Conservation (phyloP, 2,329 filamentous ascomycete genomes). For the Fusarium piperis region DNA sequence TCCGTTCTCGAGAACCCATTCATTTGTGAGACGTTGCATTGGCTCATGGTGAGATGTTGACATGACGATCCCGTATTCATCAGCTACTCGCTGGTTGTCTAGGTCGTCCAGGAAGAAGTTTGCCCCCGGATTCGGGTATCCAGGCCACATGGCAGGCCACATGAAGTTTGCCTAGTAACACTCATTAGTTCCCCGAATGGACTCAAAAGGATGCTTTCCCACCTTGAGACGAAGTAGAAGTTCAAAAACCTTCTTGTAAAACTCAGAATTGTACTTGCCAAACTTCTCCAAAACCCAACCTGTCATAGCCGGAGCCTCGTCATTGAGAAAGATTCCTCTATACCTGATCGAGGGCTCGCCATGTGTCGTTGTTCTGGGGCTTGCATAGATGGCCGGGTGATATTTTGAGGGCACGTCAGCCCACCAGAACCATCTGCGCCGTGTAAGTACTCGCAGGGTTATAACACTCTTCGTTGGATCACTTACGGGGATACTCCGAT, state of each 20-base stretch:
- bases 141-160: slow-evolving; percentile 74
- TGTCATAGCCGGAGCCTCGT: slow-evolving; percentile 58
- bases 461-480: accelerated
- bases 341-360: slow-evolving; percentile 67
- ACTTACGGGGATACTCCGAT: slow-evolving; percentile 31
- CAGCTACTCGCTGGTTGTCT: slow-evolving; percentile 65
- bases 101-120: slow-evolving; percentile 72
- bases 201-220: not conserved
- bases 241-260: slow-evolving; percentile 72
- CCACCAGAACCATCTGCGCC: slow-evolving; percentile 34
- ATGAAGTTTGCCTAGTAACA: slow-evolving; percentile 66
- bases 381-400: not conserved
- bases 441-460: accelerated
- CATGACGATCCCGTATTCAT: slow-evolving; percentile 45
- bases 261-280: slow-evolving; percentile 62
- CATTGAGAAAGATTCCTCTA: slow-evolving; percentile 70
- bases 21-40: slow-evolving; percentile 27
- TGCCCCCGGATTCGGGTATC: slow-evolving; percentile 56
- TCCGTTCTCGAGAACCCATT: slow-evolving; percentile 18
- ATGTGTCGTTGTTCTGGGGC: slow-evolving; percentile 35
- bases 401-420: slow-evolving; percentile 25
- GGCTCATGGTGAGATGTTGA: slow-evolving; percentile 31
- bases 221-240: slow-evolving; percentile 49
- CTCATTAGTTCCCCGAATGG: accelerated
- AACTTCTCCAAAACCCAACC: slow-evolving; percentile 64